Percentiles rank a stretch among this genome's conserved stretches.
Conservation (phyloP, 2,329 filamentous ascomycete genomes). For the Xylariales sp. region DNA sequence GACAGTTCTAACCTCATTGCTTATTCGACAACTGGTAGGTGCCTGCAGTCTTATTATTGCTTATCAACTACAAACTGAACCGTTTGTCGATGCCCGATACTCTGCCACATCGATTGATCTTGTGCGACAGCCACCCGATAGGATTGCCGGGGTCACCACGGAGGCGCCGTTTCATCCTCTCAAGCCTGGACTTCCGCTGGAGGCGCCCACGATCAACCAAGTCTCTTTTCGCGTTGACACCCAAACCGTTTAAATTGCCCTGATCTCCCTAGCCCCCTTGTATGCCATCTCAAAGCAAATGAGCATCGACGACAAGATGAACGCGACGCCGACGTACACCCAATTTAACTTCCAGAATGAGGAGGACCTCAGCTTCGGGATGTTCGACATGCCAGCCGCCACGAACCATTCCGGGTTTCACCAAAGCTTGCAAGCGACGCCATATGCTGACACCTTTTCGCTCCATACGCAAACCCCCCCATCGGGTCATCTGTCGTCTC, state of each 20-base stretch:
- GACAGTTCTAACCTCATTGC: slow-evolving; percentile 25
- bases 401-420: slow-evolving; percentile 34
- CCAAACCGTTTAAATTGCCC: neutral
- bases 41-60: slow-evolving; percentile 14
- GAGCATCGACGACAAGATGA: slow-evolving; percentile 40
- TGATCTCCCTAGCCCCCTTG: slow-evolving; percentile 2
- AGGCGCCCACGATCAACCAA: slow-evolving; percentile 15
- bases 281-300: slow-evolving; percentile 12
- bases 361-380: slow-evolving; percentile 38
- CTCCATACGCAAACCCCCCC: slow-evolving; percentile 33
- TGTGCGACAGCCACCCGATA: slow-evolving; percentile 23
- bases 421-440: slow-evolving; percentile 27
- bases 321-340: slow-evolving; percentile 41
- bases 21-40: slow-evolving; percentile 22
- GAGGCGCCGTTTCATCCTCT: slow-evolving; percentile 17
- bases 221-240: neutral
- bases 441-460: slow-evolving; percentile 33
- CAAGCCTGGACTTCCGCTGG: neutral
- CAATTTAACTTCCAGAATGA: slow-evolving; percentile 41
- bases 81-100: slow-evolving; percentile 24
- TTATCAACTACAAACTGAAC: slow-evolving; percentile 26
- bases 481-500: slow-evolving; percentile 27
- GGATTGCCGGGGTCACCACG: slow-evolving; percentile 22
- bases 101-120: slow-evolving; percentile 19
- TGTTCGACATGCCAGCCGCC: slow-evolving; percentile 38